Conservation (phyloP, 176 grass and related monocot genomes). For the Ensete glaucum region DNA sequence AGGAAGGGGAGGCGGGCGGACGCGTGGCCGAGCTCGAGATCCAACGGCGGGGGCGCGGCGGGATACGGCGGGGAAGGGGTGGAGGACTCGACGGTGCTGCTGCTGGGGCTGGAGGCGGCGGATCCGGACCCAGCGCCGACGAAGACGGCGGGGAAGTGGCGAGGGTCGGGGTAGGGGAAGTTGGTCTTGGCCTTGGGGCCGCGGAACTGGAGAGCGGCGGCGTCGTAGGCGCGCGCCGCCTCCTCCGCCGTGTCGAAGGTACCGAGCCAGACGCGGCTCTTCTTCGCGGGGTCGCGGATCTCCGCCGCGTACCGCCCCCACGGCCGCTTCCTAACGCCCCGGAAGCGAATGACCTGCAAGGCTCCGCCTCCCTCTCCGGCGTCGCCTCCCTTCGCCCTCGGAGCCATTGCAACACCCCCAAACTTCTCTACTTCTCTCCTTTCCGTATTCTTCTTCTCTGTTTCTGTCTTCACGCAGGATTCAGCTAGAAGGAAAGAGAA, state of each 20-base stretch:
- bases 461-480: no score
- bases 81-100: slow-evolving; percentile 6
- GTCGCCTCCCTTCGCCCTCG: not conserved
- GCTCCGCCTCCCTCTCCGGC: not conserved
- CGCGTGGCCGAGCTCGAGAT: not conserved
- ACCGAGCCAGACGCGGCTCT: slow-evolving; percentile 91
- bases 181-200: slow-evolving; percentile 87
- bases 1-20: not conserved
- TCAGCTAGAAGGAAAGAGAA: not conserved
- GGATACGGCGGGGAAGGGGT: not conserved
- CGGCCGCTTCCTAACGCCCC: slow-evolving; percentile 47
- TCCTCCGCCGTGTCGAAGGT: slow-evolving; percentile 90
- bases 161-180: slow-evolving; percentile 32
- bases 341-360: not conserved
- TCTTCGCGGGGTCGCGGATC: slow-evolving; percentile 92
- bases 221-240: slow-evolving; percentile 77
- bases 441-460: not conserved
- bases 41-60: not conserved
- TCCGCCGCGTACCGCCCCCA: slow-evolving; percentile 88
- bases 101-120: slow-evolving; percentile 2
- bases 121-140: not conserved
- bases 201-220: slow-evolving; percentile 64
- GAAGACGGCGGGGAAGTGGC: not conserved
- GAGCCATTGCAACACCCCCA: not conserved
- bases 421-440: not conserved